Evolutionary conservation across 2,329 filamentous ascomycete genomes (phyloP).

Genomic region (Cladophialophora yegresii): DNA sequence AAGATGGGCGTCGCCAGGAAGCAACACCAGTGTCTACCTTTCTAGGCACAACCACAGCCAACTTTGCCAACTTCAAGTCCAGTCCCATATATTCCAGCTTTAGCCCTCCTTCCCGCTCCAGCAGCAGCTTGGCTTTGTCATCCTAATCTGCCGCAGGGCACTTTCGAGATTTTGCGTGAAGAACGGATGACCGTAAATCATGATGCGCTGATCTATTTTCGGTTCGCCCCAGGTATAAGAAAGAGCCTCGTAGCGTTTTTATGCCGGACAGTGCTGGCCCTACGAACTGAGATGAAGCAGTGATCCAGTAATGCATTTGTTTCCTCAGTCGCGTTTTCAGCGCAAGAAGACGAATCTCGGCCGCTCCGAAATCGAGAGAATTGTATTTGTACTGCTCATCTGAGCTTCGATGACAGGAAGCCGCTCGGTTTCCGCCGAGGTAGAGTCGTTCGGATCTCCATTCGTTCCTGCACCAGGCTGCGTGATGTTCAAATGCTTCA

Average conservation of each 20-base stretch:
- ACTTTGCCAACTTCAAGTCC: conserved; percentile 14
- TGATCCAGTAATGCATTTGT: neutral
- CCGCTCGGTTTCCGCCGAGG: neutral
- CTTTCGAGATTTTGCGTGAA: conserved; percentile 11
- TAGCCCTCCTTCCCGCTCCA: conserved; percentile 14
- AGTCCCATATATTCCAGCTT: conserved; percentile 18
- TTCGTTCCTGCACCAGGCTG: neutral
- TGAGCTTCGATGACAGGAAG: neutral
- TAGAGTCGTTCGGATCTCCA: neutral
- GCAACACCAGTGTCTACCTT: conserved; percentile 2
- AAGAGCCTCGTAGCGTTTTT: conserved; percentile 18
- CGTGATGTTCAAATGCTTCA: conserved; percentile 10
- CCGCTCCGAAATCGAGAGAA: conserved; percentile 4
- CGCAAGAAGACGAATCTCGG: conserved; percentile 16
- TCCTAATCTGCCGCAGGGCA: conserved; percentile 11
- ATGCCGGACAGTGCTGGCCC: neutral
- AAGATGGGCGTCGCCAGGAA: conserved; percentile 5
- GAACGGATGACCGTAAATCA: conserved; percentile 10
- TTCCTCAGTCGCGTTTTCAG: conserved; percentile 9
- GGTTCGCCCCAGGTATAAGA: conserved; percentile 18
- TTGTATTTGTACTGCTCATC: conserved; percentile 9
- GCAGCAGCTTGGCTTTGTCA: conserved; percentile 12
- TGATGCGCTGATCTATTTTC: conserved; percentile 6
- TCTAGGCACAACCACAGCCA: conserved; percentile 2
- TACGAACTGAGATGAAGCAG: conserved; percentile 5